Base-by-base conservation (phyloP, 805 yeast genomes). In the Wickerhamomyces alni region DNA sequence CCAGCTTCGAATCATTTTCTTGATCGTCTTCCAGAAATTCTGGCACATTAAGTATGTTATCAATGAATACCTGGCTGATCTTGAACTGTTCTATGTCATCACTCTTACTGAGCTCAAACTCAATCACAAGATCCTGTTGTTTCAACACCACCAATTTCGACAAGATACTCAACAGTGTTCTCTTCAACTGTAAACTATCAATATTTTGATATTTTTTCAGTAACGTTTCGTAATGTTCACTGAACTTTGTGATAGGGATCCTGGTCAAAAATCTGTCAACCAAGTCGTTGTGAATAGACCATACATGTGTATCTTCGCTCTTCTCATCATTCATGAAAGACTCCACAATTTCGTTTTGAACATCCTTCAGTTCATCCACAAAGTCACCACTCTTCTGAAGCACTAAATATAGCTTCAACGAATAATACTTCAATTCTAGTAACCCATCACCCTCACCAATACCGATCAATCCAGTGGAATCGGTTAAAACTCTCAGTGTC, bases 101-200 rank as follows among this genome's bases (percentile, higher is more conserved):
- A 4, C 50, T 50, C 34, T 71, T 75, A 22, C 55, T 59, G 37
- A 83, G 62, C 41, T 80, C 81, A 46, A 68, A 74, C 37, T 82
- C 87, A 36, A 83, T 70, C 2, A 80, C 82, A 26, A 70, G 54
- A 17, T 74, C 77, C 48, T 80, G 80, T 50, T 82, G 89, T 24
- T 57, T 60, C 13, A 57, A 57, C 5, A 66, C 54, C 27, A 82
- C 70, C 17, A 72, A 35, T 10, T 45, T 51, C 17, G 57, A 59
- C 35, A 82, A 57, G 13, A 75, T 46, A 1, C 46, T 41, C 3
- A 69, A 62, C 5, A 69, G 61, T 5, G 74, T 53, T 50, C 81
- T 65, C 54, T 74, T 77, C 17, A 73, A 55, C 17, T 57, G 61
- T 17, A 61, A 50, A 28, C 57, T 58, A 1, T 61, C 48, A 3